phyloP scores from a whole-genome alignment of 768 basidiomycete species.

The Dioszegia hungarica region DNA sequence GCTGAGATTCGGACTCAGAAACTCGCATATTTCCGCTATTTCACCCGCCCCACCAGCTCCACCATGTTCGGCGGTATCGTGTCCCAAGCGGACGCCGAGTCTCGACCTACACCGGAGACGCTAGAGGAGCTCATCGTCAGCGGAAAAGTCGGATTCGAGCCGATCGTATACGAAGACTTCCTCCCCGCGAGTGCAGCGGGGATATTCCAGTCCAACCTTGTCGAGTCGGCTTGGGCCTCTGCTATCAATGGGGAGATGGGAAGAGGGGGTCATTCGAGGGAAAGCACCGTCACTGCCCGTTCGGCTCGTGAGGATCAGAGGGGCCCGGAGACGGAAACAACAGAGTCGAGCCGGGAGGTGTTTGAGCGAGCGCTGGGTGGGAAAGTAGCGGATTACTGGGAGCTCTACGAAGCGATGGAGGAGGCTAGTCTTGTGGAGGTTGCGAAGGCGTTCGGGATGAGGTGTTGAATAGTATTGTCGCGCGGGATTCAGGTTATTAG shows the following conservation, averaged over 20 bases:
- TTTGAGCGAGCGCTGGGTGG: constrained; percentile 33
- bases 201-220: constrained; percentile 43
- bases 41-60: not conserved
- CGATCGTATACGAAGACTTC: constrained; percentile 45
- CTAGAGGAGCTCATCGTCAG: constrained; percentile 25
- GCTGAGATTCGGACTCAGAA: constrained; percentile 19
- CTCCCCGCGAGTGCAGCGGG: constrained; percentile 46
- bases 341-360: constrained; percentile 9
- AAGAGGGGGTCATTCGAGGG: not conserved
- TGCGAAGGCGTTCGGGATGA: not conserved
- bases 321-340: not conserved
- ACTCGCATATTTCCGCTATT: constrained; percentile 39
- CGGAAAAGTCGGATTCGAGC: constrained; percentile 22
- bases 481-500: no score
- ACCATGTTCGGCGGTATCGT: no score
- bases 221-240: constrained; percentile 9
- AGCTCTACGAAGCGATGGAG: constrained; percentile 32
- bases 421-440: constrained; percentile 14
- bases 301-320: not conserved
- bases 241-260: not conserved
- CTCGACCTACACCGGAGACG: not conserved
- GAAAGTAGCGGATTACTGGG: constrained; percentile 30
- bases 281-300: not conserved
- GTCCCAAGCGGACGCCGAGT: not conserved
- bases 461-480: no score